Percentiles rank a stretch among this genome's conserved stretches.
phyloP scores from a whole-genome alignment of 768 basidiomycete genomes.

The Auricularia sp. region DNA sequence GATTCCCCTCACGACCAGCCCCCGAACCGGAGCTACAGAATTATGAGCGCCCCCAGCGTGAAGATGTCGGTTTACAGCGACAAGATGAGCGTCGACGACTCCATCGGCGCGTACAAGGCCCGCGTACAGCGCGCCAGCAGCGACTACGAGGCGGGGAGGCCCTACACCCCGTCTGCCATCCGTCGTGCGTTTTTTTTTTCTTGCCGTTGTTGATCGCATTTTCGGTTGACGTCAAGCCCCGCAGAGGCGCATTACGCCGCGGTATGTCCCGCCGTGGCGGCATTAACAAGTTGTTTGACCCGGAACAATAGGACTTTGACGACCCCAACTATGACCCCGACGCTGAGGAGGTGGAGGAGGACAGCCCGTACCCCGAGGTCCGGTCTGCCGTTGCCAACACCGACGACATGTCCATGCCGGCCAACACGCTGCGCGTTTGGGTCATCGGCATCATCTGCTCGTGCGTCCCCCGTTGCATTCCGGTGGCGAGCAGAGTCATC shows the following conservation, averaged over 20 bases:
- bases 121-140: not conserved
- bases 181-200: not conserved
- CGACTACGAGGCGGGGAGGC: not conserved
- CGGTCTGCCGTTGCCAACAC: constrained; percentile 60
- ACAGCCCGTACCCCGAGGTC: constrained; percentile 66
- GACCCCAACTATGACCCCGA: constrained; percentile 46
- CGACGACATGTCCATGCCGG: constrained; percentile 55
- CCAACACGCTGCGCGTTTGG: constrained; percentile 59
- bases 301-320: constrained; percentile 30
- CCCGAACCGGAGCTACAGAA: too few relatives aligned
- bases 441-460: constrained; percentile 62
- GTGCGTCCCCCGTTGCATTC: constrained; percentile 46
- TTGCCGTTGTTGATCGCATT: too few relatives aligned
- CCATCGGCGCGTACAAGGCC: not conserved
- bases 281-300: not conserved
- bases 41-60: not conserved
- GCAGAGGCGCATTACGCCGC: not conserved
- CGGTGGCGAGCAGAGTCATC: constrained; percentile 35
- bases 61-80: not conserved
- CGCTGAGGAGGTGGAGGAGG: constrained; percentile 41
- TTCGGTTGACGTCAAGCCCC: too few relatives aligned
- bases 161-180: not conserved
- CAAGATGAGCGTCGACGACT: not conserved
- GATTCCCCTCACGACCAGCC: too few relatives aligned
- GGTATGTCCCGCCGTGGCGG: not conserved